Percentiles rank a stretch among this genome's conserved stretches.
phyloP scores from a whole-genome alignment of 768 basidiomycete species.

The Kwoniella dejecticola region DNA sequence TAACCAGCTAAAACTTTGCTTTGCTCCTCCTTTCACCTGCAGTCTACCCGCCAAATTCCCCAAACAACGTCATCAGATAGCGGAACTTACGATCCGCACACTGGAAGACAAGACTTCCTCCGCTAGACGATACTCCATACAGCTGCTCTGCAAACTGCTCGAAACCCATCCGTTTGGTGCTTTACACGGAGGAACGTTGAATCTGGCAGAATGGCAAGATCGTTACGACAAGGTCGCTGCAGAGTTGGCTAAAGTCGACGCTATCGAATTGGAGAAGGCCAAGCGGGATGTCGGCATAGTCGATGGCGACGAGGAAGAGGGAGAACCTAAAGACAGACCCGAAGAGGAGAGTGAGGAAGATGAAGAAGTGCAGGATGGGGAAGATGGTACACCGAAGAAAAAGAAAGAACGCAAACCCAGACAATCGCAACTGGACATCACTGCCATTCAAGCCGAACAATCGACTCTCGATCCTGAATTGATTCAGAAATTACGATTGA shows the following conservation, averaged over 20 bases:
- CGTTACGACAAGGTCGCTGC: constrained; percentile 66
- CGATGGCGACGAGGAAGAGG: constrained; percentile 40
- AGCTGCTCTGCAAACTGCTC: constrained; percentile 72
- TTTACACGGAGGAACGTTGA: constrained; percentile 79
- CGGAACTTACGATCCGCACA: constrained; percentile 72
- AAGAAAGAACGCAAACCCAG: constrained; percentile 55
- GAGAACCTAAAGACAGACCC: too few relatives aligned
- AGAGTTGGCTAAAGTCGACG: constrained; percentile 73
- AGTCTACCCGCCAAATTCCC: constrained; percentile 75
- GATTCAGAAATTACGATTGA: constrained; percentile 67
- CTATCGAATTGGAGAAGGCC: constrained; percentile 59
- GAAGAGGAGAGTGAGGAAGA: constrained; percentile 46
- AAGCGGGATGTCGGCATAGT: constrained; percentile 53
- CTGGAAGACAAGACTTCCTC: constrained; percentile 86
- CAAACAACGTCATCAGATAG: constrained; percentile 75
- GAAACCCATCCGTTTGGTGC: constrained; percentile 84
- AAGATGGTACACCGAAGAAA: constrained; percentile 35
- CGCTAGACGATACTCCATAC: constrained; percentile 81
- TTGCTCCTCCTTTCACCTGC: neutral
- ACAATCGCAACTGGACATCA: constrained; percentile 63
- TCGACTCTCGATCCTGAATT: constrained; percentile 69
- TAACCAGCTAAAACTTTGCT: neutral
- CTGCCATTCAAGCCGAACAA: constrained; percentile 69
- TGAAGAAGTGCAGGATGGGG: constrained; percentile 49
- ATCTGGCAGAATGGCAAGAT: constrained; percentile 70